Evolutionary conservation across 1,284 basidiomycete genomes (phyloP), one percentile per base, ranked within the genome.

Genomic region (Melanopsichium pennsylvanicum): DNA sequence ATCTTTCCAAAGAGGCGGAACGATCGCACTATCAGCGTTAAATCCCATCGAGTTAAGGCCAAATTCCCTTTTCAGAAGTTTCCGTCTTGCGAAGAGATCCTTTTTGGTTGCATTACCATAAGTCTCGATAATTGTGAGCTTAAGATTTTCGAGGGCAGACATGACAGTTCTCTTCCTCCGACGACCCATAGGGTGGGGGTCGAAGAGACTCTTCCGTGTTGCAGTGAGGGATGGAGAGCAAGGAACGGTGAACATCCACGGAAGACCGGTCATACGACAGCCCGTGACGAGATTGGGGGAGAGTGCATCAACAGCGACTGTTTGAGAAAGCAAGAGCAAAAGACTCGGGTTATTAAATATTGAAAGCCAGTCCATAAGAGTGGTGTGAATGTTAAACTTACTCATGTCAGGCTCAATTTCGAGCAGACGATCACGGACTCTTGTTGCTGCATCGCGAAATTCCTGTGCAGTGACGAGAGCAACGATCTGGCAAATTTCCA

Each of bases 241-340:
- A 11, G 72, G 69, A 7, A 66, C 68, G 6, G 72, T 70, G 12
- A 67, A 71, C 26, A 70, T 68, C 40, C 49, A 75, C 2, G 59
- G 56, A 7, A 72, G 48, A 9, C 66, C 62, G 4, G 63, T 71
- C 42, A 75, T 56, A n/a, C 73, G 70, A 21, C 52, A 58, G n/a
- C 68, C 73, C 25, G 64, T 67, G 22, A 75, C 59, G 15, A 72
- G 56, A 19, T 58, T 60, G 5, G 73, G 68, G 6, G 71, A 74
- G 10, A 75, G 64, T n/a, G 58, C 64, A 22, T 75, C 73, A 18
- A 72, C 71, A 19, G 62, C 66, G 18, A 72, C 64, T 68, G 33
- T 21, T 10, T 29, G 15, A 22, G 3, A 11, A 15, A 19, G 9
- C 21, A 27, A 34, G 18, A 15, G 2, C 10, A 32, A 26, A n/a